Conservation (phyloP, 2,329 filamentous ascomycete species). For the Alternaria gaisen region DNA sequence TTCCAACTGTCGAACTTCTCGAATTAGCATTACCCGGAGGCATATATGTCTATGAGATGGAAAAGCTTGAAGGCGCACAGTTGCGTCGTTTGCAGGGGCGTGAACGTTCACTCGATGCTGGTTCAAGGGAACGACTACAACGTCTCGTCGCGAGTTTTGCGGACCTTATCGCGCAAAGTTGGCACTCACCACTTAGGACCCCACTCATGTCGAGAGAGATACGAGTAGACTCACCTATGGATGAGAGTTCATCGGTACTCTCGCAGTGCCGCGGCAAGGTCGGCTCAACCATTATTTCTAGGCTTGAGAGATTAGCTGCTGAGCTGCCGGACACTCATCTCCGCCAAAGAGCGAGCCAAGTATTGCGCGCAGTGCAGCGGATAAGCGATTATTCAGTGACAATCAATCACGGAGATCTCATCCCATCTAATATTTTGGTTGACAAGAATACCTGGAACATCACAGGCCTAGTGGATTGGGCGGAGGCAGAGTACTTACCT, state of each 20-base stretch:
- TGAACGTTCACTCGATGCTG: not conserved
- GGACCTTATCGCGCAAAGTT: conserved; percentile 35
- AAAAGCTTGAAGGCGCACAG: conserved; percentile 34
- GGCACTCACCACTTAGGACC: conserved; percentile 11
- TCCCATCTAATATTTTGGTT: conserved; percentile 67
- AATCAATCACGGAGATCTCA: conserved; percentile 69
- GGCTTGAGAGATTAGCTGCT: conserved; percentile 34
- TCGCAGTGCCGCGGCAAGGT: conserved; percentile 40
- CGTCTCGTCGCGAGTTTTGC: conserved; percentile 43
- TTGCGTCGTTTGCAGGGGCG: conserved; percentile 26
- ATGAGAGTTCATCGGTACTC: conserved; percentile 15
- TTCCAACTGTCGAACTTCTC: conserved; percentile 28
- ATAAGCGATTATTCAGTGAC: conserved; percentile 61
- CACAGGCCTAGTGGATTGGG: conserved; percentile 69
- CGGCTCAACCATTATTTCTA: conserved; percentile 34
- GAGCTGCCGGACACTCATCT: conserved; percentile 37
- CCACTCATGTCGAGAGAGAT: not conserved
- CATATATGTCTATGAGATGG: conserved; percentile 39
- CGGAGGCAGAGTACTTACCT: conserved; percentile 68
- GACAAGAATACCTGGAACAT: conserved; percentile 56
- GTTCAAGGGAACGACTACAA: conserved; percentile 22
- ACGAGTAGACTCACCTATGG: conserved; percentile 33
- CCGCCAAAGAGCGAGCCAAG: conserved; percentile 24
- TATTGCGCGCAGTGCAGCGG: conserved; percentile 53
- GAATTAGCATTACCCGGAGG: conserved; percentile 15